Conservation (phyloP, 306 rosid species). For the Pterocarpus macrocarpus region DNA sequence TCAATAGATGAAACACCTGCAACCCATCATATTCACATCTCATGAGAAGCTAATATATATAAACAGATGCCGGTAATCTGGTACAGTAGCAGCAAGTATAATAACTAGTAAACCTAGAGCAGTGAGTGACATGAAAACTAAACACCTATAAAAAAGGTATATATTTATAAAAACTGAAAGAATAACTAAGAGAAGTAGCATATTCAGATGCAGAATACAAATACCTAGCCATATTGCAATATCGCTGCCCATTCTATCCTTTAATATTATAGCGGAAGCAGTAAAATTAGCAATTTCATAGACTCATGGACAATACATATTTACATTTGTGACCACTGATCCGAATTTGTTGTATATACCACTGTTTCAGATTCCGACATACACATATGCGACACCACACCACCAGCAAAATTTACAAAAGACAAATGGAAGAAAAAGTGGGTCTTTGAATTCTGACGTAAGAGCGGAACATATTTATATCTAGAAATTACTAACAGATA, state of each 20-base stretch:
- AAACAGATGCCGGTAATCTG: slow-evolving; percentile 16
- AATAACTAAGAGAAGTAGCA: slow-evolving; percentile 40
- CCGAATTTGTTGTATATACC: slow-evolving; percentile 33
- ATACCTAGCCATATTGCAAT: neutral
- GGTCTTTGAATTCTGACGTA: slow-evolving; percentile 12
- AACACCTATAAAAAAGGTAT: neutral
- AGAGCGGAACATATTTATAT: neutral
- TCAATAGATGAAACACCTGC: slow-evolving; percentile 95
- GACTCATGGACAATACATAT: neutral
- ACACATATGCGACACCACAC: neutral
- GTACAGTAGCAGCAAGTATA: neutral
- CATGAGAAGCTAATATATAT: slow-evolving; percentile 44
- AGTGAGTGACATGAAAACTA: slow-evolving; percentile 12
- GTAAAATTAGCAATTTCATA: slow-evolving; percentile 1
- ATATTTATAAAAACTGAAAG: slow-evolving; percentile 29
- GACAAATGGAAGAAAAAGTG: neutral
- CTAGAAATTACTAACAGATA: slow-evolving; percentile 32
- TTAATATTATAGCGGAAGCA: slow-evolving; percentile 7
- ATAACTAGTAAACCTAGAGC: slow-evolving; percentile 15
- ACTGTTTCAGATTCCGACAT: slow-evolving; percentile 1
- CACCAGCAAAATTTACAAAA: slow-evolving; percentile 26
- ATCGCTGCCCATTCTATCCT: slow-evolving; percentile 34
- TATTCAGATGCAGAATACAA: slow-evolving; percentile 21
- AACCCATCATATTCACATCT: slow-evolving; percentile 48
- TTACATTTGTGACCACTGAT: slow-evolving; percentile 22